Evolutionary conservation across 768 basidiomycete genomes (phyloP).

Genomic region (Clitopilus passeckerianus): DNA sequence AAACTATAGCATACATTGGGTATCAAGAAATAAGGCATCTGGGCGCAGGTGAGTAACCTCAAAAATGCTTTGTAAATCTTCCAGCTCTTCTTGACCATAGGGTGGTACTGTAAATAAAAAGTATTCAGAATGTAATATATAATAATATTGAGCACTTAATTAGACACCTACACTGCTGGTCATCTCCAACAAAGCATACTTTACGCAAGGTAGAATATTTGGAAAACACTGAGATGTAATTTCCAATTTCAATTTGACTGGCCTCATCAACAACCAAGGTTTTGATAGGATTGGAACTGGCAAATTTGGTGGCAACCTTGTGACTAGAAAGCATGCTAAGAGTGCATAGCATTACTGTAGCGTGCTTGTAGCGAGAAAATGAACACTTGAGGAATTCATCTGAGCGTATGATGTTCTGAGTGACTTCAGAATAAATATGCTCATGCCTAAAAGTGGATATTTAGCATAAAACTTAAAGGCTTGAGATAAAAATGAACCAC

Average conservation of each 20-base stretch:
- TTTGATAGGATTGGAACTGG: constrained; percentile 32
- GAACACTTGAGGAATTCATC: constrained; percentile 23
- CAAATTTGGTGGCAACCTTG: constrained; percentile 25
- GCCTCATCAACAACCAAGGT: constrained; percentile 64
- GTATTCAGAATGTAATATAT: constrained; percentile 3
- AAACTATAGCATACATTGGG: constrained; percentile 54
- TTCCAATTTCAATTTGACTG: constrained; percentile 59
- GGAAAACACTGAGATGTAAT: constrained; percentile 38
- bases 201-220: constrained; percentile 40
- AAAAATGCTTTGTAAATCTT: constrained; percentile 70
- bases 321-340: constrained; percentile 65
- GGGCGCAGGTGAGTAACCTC: constrained; percentile 58
- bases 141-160: not conserved
- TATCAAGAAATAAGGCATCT: constrained; percentile 54
- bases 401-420: constrained; percentile 48
- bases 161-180: constrained; percentile 52
- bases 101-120: constrained; percentile 60
- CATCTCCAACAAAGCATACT: constrained; percentile 60
- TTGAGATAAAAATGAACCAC: constrained; percentile 7
- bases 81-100: constrained; percentile 65
- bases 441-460: constrained; percentile 60
- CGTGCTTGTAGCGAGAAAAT: constrained; percentile 23
- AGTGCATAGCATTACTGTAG: constrained; percentile 69
- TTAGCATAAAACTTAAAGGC: constrained; percentile 1
- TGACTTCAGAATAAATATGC: constrained; percentile 56